Percentiles rank a stretch among this genome's conserved stretches.
phyloP scores from a whole-genome alignment of 495 filamentous ascomycete species.

The Aspergillus hancockii region DNA sequence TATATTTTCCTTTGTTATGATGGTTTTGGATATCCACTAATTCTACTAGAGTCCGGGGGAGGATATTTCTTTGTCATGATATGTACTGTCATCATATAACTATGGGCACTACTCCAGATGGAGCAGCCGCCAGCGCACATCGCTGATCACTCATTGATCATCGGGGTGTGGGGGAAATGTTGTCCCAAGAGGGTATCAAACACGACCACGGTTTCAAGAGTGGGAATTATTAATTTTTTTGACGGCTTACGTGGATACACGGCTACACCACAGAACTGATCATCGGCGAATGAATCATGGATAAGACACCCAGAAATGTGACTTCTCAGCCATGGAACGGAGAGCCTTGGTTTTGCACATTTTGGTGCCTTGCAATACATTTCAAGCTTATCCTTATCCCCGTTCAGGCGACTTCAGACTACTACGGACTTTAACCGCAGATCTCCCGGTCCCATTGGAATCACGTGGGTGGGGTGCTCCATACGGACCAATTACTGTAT shows the following conservation, averaged over 20 bases:
- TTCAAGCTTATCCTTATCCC: not conserved
- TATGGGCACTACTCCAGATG: constrained; percentile 3
- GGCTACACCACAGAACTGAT: not conserved
- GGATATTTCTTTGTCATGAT: not conserved
- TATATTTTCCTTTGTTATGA: not conserved
- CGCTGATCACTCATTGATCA: constrained; percentile 1
- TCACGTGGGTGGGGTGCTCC: not conserved
- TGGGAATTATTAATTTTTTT: constrained; percentile 2
- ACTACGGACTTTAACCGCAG: not conserved
- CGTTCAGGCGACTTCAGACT: not conserved
- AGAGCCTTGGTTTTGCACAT: not conserved
- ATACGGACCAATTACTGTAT: not conserved
- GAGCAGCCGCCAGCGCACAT: not conserved
- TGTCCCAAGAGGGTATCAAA: constrained; percentile 2
- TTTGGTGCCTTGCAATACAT: constrained; percentile 1
- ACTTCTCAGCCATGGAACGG: not conserved
- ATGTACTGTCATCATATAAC: not conserved
- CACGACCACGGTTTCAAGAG: constrained; percentile 1
- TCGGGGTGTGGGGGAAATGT: not conserved
- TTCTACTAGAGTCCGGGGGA: not conserved
- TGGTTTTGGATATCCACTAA: not conserved
- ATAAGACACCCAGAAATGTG: not conserved
- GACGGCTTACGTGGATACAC: constrained; percentile 1
- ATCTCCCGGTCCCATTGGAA: not conserved
- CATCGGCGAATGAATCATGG: not conserved